Percentiles rank a stretch among this genome's conserved stretches.
phyloP scores from a whole-genome alignment of 306 rosid genomes.

The Malus fusca region DNA sequence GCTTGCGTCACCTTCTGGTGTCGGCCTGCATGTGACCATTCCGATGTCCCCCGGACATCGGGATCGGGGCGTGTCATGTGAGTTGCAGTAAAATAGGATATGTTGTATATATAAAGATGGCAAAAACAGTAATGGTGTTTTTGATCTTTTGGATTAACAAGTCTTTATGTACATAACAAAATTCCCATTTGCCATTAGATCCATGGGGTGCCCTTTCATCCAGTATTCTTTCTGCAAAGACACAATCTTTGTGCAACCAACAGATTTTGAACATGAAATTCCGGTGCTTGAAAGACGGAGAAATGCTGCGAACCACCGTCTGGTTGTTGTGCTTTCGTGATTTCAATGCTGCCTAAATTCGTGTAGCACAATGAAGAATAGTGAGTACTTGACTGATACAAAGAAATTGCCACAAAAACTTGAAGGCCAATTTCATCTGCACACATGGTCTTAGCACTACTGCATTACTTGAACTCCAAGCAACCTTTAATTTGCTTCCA shows the following conservation, averaged over 20 bases:
- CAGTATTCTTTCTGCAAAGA: neutral
- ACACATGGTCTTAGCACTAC: neutral
- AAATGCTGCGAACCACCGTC: neutral
- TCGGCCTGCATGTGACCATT: too few species aligned
- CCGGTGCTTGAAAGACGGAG: neutral
- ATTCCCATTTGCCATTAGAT: neutral
- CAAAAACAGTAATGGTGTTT: neutral
- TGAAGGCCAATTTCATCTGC: neutral
- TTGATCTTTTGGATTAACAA: neutral
- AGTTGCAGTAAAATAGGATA: too few species aligned
- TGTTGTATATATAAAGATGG: neutral
- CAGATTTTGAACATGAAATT: neutral
- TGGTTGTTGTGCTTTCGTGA: neutral
- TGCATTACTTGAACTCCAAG: neutral
- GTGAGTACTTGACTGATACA: neutral
- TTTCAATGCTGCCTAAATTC: neutral
- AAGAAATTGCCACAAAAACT: neutral
- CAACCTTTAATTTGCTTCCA: constrained; percentile 15
- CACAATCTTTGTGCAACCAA: neutral
- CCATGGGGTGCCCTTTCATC: neutral
- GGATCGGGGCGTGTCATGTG: too few species aligned
- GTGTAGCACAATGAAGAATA: neutral
- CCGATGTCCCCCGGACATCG: too few species aligned
- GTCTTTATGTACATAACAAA: neutral
- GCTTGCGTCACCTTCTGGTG: too few species aligned